These are phyloP conservation scores for Agroathelia rolfsii DNA, from an alignment of 1,284 basidiomycete species.

Conservation along the genomic window DNA sequence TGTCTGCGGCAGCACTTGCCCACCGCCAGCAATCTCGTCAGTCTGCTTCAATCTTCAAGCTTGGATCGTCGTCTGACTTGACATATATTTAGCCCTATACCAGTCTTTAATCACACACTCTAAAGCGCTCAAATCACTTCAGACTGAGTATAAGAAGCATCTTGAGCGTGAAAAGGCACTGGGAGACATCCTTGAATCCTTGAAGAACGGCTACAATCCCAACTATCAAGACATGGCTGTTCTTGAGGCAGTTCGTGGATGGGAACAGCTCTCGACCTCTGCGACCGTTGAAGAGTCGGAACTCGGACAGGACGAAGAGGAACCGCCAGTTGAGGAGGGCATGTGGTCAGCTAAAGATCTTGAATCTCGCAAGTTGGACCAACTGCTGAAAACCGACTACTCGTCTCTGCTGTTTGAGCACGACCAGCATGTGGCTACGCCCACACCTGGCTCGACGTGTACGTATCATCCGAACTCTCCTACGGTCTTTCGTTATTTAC, in stretches of 20 bases:
- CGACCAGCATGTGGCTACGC: conserved; percentile 50
- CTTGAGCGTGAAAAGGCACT: conserved; percentile 69
- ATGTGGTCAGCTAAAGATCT: conserved; percentile 45
- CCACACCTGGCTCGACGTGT: conserved; percentile 42
- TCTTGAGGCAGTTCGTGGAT: conserved; percentile 90
- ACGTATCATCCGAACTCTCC: conserved; percentile 21
- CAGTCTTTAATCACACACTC: conserved; percentile 66
- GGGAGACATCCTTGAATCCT: conserved; percentile 74
- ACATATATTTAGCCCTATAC: conserved; percentile 57
- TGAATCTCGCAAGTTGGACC: conserved; percentile 54
- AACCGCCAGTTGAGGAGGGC: conserved; percentile 32
- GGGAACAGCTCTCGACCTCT: conserved; percentile 67
- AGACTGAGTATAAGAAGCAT: conserved; percentile 61
- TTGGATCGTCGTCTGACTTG: not conserved
- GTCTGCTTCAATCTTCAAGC: conserved; percentile 19
- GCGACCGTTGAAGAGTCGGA: conserved; percentile 22
- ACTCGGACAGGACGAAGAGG: conserved; percentile 14
- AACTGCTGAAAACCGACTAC: conserved; percentile 63
- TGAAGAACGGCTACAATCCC: conserved; percentile 88
- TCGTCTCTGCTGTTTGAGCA: conserved; percentile 67
- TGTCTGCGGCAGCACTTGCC: conserved; percentile 68
- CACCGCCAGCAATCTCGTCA: conserved; percentile 79
- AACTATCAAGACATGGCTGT: conserved; percentile 99
- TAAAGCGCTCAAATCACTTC: conserved; percentile 67
- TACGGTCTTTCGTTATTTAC: conserved; percentile 7